Evolutionary conservation across 2,329 filamentous ascomycete genomes (phyloP).

Genomic region (Pseudopyrenochaeta lycopersici): DNA sequence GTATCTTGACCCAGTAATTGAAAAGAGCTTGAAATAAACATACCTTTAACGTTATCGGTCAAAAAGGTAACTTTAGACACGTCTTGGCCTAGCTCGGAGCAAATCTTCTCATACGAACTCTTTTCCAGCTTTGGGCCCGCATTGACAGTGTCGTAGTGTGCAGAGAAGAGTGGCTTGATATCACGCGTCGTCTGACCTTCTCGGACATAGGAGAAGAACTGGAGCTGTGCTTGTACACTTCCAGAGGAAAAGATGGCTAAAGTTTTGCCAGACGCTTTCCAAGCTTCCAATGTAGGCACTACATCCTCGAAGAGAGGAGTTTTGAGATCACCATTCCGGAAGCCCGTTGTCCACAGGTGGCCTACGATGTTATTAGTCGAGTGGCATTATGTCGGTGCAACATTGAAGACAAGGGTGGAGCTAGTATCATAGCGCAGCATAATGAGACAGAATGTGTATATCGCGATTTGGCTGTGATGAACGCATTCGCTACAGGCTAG

Average conservation of each 20-base stretch:
- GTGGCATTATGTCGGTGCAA: conserved; percentile 1
- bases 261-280: conserved; percentile 63
- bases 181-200: conserved; percentile 51
- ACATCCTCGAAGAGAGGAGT: conserved; percentile 81
- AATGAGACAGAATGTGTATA: conserved; percentile 12
- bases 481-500: neutral
- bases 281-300: conserved; percentile 67
- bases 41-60: conserved; percentile 76
- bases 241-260: conserved; percentile 85
- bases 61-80: conserved; percentile 74
- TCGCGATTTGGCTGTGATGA: conserved; percentile 9
- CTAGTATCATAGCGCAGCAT: neutral
- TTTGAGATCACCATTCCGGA: conserved; percentile 72
- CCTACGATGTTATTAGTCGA: conserved; percentile 53
- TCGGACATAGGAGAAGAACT: conserved; percentile 73
- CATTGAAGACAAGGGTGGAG: conserved; percentile 5
- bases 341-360: conserved; percentile 79
- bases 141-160: conserved; percentile 78
- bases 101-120: conserved; percentile 73
- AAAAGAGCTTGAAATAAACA: conserved; percentile 11
- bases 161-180: conserved; percentile 47
- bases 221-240: conserved; percentile 80
- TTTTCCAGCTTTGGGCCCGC: conserved; percentile 76
- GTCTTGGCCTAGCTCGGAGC: conserved; percentile 55
- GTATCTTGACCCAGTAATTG: conserved; percentile 17